A percentile compares a stretch with the other conserved stretches of the same genome.
Conservation (phyloP, 345 rosid species). For the Citrus hindsii region DNA sequence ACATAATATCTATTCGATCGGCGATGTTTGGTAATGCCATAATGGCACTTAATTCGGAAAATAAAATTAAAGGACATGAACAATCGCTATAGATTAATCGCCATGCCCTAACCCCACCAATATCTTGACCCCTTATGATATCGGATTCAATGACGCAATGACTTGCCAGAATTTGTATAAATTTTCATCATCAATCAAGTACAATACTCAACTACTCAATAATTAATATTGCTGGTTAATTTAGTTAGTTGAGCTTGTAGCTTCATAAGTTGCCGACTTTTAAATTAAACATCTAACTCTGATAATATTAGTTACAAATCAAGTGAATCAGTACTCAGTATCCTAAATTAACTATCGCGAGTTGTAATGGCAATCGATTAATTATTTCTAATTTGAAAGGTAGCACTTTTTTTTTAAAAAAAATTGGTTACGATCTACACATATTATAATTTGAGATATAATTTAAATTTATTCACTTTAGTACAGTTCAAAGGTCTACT, state of each 20-base stretch:
- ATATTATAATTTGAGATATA: background rate
- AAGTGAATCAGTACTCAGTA: background rate
- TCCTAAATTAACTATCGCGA: background rate
- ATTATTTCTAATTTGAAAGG: too few species aligned
- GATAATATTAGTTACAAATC: background rate
- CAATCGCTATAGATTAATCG: background rate
- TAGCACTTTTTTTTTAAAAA: too few species aligned
- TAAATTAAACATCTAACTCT: background rate
- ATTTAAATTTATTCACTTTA: too few species aligned
- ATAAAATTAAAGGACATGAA: background rate
- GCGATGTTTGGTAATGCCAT: slow-evolving; percentile 38
- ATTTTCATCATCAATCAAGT: background rate
- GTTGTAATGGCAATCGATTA: too few species aligned
- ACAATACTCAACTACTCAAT: too few species aligned
- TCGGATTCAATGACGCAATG: background rate
- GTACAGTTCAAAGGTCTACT: too few species aligned
- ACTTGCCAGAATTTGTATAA: slow-evolving; percentile 4
- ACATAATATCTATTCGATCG: slow-evolving; percentile 3
- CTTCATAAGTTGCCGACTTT: slow-evolving; percentile 20
- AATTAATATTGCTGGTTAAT: background rate
- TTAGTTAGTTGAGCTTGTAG: slow-evolving; percentile 1
- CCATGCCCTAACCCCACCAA: background rate
- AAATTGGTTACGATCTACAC: too few species aligned
- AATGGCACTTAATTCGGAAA: slow-evolving; percentile 16
- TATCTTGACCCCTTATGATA: too few species aligned